These are phyloP conservation scores for Hemileccinum rubropunctum DNA, from an alignment of 768 basidiomycete genomes.

Conservation along the genomic window DNA sequence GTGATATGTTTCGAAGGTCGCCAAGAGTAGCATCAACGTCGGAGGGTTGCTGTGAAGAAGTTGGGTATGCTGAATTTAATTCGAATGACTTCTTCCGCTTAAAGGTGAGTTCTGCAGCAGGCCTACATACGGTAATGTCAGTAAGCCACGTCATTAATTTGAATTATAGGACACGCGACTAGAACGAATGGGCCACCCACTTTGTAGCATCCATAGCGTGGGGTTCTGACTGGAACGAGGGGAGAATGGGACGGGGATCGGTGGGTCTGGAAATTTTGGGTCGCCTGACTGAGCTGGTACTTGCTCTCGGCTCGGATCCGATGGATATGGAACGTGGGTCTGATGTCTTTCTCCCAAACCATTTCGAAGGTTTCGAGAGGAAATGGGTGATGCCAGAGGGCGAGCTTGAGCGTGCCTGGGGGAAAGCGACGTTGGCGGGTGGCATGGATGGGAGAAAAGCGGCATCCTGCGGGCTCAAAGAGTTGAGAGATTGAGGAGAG, in stretches of 20 bases:
- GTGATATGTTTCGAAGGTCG: slow-evolving; percentile 67
- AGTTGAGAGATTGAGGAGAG: slow-evolving; percentile 36
- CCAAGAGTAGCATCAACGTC: slow-evolving; percentile 44
- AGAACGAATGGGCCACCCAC: slow-evolving; percentile 40
- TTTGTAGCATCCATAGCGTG: slow-evolving; percentile 48
- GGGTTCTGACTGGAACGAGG: slow-evolving; percentile 42
- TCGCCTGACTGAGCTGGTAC: slow-evolving; percentile 51
- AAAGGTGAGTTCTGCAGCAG: slow-evolving; percentile 61
- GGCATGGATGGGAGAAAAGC: slow-evolving; percentile 20
- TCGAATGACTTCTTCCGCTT: slow-evolving; percentile 45
- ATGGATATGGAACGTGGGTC: slow-evolving; percentile 43
- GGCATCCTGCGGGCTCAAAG: slow-evolving; percentile 40
- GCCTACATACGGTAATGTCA: slow-evolving; percentile 42
- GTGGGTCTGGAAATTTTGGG: slow-evolving; percentile 85
- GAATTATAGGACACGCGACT: slow-evolving; percentile 4
- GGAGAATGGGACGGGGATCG: slow-evolving; percentile 72
- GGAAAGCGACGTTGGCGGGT: slow-evolving; percentile 36
- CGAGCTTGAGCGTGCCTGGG: slow-evolving; percentile 55
- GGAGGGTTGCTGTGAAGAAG: slow-evolving; percentile 32
- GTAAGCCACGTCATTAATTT: slow-evolving; percentile 9
- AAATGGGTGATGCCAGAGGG: slow-evolving; percentile 65
- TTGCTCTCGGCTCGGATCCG: slow-evolving; percentile 47
- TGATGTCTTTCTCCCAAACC: slow-evolving; percentile 65
- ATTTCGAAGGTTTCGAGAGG: slow-evolving; percentile 65
- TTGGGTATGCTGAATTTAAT: slow-evolving; percentile 31